phyloP scores from a whole-genome alignment of 1,284 basidiomycete species.

The Cystobasidium pallidum region DNA sequence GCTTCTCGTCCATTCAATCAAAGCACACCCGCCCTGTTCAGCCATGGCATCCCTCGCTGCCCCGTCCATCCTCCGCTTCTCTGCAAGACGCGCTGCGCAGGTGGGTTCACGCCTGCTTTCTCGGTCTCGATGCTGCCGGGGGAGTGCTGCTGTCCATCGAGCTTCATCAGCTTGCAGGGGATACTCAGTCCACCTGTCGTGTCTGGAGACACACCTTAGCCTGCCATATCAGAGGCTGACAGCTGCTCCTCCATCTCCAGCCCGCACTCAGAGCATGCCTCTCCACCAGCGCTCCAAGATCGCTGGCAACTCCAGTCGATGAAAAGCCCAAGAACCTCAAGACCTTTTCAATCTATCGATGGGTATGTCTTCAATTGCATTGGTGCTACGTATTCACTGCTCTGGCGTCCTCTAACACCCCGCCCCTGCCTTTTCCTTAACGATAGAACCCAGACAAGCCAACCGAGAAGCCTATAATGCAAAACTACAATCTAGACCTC shows the following conservation, averaged over 20 bases:
- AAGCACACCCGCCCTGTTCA: neutral
- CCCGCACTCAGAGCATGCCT: slow-evolving; percentile 30
- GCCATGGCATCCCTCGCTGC: slow-evolving; percentile 36
- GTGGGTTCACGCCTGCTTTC: slow-evolving; percentile 1
- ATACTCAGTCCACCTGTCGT: neutral
- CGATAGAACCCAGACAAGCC: slow-evolving; percentile 93
- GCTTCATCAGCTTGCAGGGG: neutral
- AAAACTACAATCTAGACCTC: slow-evolving; percentile 90
- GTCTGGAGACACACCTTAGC: no score
- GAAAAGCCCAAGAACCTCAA: slow-evolving; percentile 62
- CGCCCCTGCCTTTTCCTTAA: neutral
- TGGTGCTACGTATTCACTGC: no score
- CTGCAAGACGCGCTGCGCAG: slow-evolving; percentile 31
- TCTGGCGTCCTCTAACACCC: neutral
- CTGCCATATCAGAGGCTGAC: neutral
- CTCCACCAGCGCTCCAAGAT: slow-evolving; percentile 39
- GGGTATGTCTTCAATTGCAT: slow-evolving; percentile 64
- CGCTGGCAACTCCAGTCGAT: slow-evolving; percentile 39
- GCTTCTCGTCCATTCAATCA: no score
- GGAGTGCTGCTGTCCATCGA: neutral
- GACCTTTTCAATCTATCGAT: slow-evolving; percentile 96
- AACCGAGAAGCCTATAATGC: slow-evolving; percentile 84
- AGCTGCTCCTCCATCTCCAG: slow-evolving; percentile 1
- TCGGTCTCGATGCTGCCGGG: slow-evolving; percentile 20
- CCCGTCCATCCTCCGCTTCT: slow-evolving; percentile 27